Percentiles rank a stretch among this genome's conserved stretches.
These are phyloP conservation scores for Aspergillus sp. DNA, from an alignment of 2,329 filamentous ascomycete species.

Conservation along the genomic window DNA sequence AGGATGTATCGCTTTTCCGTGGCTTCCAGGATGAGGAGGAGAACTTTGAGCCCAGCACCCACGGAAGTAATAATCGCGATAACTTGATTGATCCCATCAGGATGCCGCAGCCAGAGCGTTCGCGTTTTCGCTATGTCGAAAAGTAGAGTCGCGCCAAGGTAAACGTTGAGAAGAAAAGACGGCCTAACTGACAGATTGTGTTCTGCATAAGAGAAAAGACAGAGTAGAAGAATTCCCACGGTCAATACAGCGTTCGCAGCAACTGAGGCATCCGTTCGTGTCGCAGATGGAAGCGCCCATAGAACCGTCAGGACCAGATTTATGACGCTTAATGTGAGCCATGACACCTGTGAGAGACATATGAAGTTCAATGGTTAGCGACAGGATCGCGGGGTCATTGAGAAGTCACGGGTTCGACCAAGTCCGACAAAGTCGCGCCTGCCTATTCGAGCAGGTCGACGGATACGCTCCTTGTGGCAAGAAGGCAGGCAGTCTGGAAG, in stretches of 20 bases:
- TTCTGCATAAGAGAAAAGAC: conserved; percentile 49
- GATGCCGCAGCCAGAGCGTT: conserved; percentile 45
- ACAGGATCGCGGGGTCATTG: background rate
- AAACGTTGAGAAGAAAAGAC: conserved; percentile 51
- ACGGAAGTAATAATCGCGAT: conserved; percentile 49
- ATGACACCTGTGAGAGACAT: conserved; percentile 27
- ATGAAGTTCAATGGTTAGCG: conserved; percentile 7
- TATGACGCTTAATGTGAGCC: conserved; percentile 34
- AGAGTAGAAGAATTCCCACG: conserved; percentile 34
- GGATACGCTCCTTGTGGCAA: too few relatives aligned
- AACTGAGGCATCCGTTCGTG: conserved; percentile 38
- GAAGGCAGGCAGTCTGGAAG: background rate
- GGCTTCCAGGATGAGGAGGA: conserved; percentile 50
- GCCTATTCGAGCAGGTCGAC: background rate
- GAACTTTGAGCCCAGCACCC: conserved; percentile 44
- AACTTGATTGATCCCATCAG: conserved; percentile 29
- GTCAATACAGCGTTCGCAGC: conserved; percentile 35
- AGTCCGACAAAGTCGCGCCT: background rate
- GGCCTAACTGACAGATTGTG: conserved; percentile 49
- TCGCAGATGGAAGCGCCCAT: conserved; percentile 36
- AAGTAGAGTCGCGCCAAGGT: conserved; percentile 48
- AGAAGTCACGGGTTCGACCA: background rate
- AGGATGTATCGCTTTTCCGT: conserved; percentile 48
- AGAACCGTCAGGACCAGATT: conserved; percentile 42
- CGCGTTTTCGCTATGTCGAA: conserved; percentile 51